Base-by-base conservation (phyloP, 2,329 filamentous ascomycete species). In the Verticillium nonalfalfae region DNA sequence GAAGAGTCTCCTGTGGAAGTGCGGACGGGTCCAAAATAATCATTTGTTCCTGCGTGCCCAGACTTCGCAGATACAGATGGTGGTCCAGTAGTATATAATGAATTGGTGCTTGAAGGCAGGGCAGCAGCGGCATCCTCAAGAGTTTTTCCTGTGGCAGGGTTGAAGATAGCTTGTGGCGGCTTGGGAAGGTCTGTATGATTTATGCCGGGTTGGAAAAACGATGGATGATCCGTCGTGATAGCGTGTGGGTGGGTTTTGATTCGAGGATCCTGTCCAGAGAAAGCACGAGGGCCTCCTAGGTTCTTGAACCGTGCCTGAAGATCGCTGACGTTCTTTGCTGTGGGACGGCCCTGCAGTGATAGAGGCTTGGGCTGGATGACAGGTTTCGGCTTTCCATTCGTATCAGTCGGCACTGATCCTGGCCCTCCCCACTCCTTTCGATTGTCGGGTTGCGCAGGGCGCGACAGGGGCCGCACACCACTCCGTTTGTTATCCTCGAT, bases 111-210 rank as follows among this genome's bases (percentile, higher is more conserved):
- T 31, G 87, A 80, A 1, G 89, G 89, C 2, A 87, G 81, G 50
- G 87, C 82, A 9, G 89, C 83, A 31, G 85, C 81, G 18, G 45
- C 45, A 4, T 52, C 45, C 18, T 9, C n/a, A 18, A 52, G 45
- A 4, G 88, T 79, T 61, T 86, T 89, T 34, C 90, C 90, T 38
- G 89, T 82, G 1, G 88, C 88, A n/a, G 90, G 90, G 67, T 87
- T 92, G 69, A 93, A 93, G 4, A 90, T 90, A 7, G 90, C 70
- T 89, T 90, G 11, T 26, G 90, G 90, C 69, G 92, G 76, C 15
- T 79, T 79, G 11, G 83, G 79, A 7, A 84, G 71, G n/a, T 81
- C 71, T 33, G 78, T 83, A 56, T 33, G 26, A 14, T 52, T 18
- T 21, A 56, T n/a, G 10, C 7, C 26, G 18, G 54, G 26, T 6